Evolutionary conservation across 75 land plant genomes (phyloP).

Genomic region (Ceratopteris richardii): DNA sequence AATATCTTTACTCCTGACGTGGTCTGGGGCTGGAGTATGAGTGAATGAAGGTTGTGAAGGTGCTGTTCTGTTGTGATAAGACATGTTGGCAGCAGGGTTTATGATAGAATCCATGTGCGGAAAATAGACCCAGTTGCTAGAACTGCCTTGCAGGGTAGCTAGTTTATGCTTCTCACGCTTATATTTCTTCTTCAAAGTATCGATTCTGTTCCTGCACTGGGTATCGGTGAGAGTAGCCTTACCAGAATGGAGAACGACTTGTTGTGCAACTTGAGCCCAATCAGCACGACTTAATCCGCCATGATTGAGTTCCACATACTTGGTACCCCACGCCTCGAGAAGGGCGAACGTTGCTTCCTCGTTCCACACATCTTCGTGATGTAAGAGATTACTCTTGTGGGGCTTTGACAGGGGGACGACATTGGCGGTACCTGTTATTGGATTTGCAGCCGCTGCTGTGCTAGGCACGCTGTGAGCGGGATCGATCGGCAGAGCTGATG

Average conservation of each 20-base stretch:
- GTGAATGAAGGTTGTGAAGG: no score
- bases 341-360: constrained; percentile 37
- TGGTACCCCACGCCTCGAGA: constrained; percentile 47
- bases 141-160: background rate
- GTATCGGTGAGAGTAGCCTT: background rate
- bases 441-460: no score
- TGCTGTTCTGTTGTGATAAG: no score
- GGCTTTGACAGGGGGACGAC: no score
- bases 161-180: constrained; percentile 57
- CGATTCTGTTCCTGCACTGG: constrained; percentile 33
- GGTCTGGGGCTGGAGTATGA: no score
- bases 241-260: constrained; percentile 8
- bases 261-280: constrained; percentile 57
- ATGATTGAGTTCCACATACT: constrained; percentile 14
- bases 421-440: no score
- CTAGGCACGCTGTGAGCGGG: no score
- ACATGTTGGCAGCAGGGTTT: no score
- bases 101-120: constrained; percentile 38
- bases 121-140: constrained; percentile 58
- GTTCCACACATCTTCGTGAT: constrained; percentile 37
- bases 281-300: constrained; percentile 44
- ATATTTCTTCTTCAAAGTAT: constrained; percentile 71
- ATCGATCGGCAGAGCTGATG: no score
- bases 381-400: background rate
- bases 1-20: no score